A percentile compares a stretch with the other conserved stretches of the same genome.
These are phyloP conservation scores for Balakata baccata DNA, from an alignment of 345 rosid genomes.

Conservation along the genomic window DNA sequence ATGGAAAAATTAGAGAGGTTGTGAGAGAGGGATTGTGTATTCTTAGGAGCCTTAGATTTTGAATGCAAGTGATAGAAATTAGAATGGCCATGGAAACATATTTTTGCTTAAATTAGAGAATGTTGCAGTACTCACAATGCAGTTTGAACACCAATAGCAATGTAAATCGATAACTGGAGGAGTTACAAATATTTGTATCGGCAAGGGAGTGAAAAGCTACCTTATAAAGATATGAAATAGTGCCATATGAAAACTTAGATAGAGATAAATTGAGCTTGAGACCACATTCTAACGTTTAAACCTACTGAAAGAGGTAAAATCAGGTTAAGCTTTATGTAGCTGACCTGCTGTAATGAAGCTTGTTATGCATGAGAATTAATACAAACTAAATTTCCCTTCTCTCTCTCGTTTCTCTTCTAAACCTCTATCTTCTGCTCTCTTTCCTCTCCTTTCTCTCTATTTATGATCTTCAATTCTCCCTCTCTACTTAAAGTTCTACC, in stretches of 20 bases:
- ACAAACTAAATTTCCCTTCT: too few relatives aligned
- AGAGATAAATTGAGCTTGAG: background rate
- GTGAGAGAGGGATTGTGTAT: background rate
- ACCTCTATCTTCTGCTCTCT: too few relatives aligned
- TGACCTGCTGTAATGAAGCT: too few relatives aligned
- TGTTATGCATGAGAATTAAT: too few relatives aligned
- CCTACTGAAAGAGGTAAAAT: background rate
- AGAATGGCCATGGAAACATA: background rate
- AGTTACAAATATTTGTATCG: background rate
- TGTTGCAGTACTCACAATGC: background rate
- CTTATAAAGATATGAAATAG: background rate
- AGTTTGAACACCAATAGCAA: background rate
- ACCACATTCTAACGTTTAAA: background rate
- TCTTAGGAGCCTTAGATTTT: background rate
- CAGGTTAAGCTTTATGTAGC: background rate
- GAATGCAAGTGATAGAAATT: background rate
- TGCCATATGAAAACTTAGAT: background rate
- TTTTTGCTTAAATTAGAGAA: background rate
- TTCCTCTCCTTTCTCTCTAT: too few relatives aligned
- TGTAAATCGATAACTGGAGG: background rate
- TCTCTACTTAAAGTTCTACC: too few relatives aligned
- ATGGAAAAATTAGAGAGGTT: background rate
- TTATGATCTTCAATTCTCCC: too few relatives aligned
- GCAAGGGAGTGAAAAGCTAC: background rate
- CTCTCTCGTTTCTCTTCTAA: too few relatives aligned